Base-by-base conservation (phyloP, 306 rosid genomes). In the Prunus mongolica region DNA sequence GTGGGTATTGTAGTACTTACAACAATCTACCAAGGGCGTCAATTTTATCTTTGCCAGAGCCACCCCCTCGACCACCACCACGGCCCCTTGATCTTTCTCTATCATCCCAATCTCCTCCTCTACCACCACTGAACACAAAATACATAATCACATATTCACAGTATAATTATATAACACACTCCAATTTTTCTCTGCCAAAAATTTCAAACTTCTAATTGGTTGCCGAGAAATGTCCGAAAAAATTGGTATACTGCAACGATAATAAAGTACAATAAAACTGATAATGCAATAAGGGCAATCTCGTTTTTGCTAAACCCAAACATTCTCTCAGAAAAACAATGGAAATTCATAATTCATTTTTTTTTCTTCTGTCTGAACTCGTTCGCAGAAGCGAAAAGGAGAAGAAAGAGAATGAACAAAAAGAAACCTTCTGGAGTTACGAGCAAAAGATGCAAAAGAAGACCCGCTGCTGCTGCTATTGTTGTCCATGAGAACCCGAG, bases 11-110 rank as follows among this genome's bases (percentile, higher is more conserved):
- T 56, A 24, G 60, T 77, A 58, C 99, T 92, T 89, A 90, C 99
- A 95, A 27, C 67, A 92, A 89, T 86, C 97, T 90, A 78, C 99
- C 99, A 81, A 92, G 99, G 11, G 97, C 91, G 10, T 90, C 97
- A 56, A 95, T 88, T 84, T 86, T 92, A 77, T 95, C 99, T 84
- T 92, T 87, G 18, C 92, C 93, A 15, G 86, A 50, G 79, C 87
- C 74, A 3, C 85, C 79, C 25, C 84, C 81, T 6, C 82, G 57
- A 13, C 78, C 72, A 24, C 86, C 88, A 3, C 87, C 86, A 10
- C 79, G 74, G 24, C 85, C 86, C 60, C 86, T 79, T 62, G 85
- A 68, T 78, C 85, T 84, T 52, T 81, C 91, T 84, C 86, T 64
- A 15, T 82, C 86, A 64, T 58, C 89, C 77, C 67, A 80, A 49